A percentile compares a stretch with the other conserved stretches of the same genome.
phyloP scores from a whole-genome alignment of 257 asterid genomes.

The Scutellaria minor region DNA sequence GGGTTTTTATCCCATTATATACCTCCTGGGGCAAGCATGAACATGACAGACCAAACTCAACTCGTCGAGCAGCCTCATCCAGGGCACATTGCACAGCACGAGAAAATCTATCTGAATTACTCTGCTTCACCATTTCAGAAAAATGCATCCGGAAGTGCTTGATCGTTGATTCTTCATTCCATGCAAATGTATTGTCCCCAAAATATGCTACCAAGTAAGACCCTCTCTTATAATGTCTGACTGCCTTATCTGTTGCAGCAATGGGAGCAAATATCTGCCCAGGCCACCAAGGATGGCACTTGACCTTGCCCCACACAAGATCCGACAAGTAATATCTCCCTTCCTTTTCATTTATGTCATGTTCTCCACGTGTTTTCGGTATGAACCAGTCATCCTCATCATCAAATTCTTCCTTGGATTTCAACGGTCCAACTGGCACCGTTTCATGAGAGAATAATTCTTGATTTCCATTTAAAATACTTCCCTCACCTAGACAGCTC shows the following conservation, averaged over 20 bases:
- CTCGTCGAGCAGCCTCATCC: conserved; percentile 63
- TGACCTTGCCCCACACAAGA: conserved; percentile 94
- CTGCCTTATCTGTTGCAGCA: conserved; percentile 65
- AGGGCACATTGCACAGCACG: conserved; percentile 63
- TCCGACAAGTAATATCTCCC: conserved; percentile 58
- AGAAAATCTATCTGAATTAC: conserved; percentile 45
- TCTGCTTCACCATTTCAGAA: conserved; percentile 66
- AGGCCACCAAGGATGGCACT: conserved; percentile 98
- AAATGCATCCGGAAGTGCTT: conserved; percentile 64
- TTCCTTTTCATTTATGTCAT: conserved; percentile 50
- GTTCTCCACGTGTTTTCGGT: conserved; percentile 43
- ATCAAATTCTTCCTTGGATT: conserved; percentile 37
- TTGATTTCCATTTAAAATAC: conserved; percentile 30
- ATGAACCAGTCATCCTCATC: conserved; percentile 25
- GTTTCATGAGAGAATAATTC: conserved; percentile 28
- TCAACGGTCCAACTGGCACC: conserved; percentile 31
- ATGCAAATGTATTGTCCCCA: conserved; percentile 83
- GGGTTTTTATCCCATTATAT: conserved; percentile 44
- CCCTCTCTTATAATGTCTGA: conserved; percentile 47
- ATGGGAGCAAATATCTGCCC: conserved; percentile 74
- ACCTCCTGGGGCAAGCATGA: conserved; percentile 57
- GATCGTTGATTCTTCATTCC: conserved; percentile 68
- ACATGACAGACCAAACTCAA: conserved; percentile 75
- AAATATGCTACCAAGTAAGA: conserved; percentile 71
- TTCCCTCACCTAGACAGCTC: conserved; percentile 23